Base-by-base conservation (phyloP, 306 rosid genomes). In the Hylodesmum podocarpum region DNA sequence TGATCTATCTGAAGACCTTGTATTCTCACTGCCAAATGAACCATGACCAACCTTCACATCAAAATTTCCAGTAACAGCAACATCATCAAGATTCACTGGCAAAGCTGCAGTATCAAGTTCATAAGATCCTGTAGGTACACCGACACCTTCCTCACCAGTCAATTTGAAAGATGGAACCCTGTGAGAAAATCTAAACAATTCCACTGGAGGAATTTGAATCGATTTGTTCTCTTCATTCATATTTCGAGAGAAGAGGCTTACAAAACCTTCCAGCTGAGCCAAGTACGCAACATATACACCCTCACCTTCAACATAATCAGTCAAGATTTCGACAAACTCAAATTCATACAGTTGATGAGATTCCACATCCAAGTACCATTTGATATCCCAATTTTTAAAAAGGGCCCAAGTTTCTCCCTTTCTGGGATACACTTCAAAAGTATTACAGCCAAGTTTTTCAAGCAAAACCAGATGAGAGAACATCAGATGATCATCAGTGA, bases 381-480 rank as follows among this genome's bases (percentile, higher is more conserved):
- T 90, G 33, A 89, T 76, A 86, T 89, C 91, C 97, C 97, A 92
- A 69, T 92, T 84, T 81, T 83, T 92, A 76, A 86, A 88, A 65
- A 95, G 81, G 31, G 96, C 97, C 99, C 99, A 95, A 36, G 81
- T 90, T 88, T 95, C 93, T 34, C 92, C 97, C 80, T 74, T 87
- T 76, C 88, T 87, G 71, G 99, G 97, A 80, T 77, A 84, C 78
- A 95, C 86, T 76, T 67, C 51, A 75, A 75, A 86, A 31, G 47
- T 31, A 78, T 36, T 81, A 21, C 55, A 66, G 41, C 73, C 36
- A 67, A 83, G 85, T 76, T 69, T 84, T 75, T 63, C 85, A 75
- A 82, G 85, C 25, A 68, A 55, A 77, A 91, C 80, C 44, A 47
- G 33, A 83, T 95, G 97, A 76, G 99, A 95, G 80, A 95, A 95